A percentile compares a stretch with the other conserved stretches of the same genome.
These are phyloP conservation scores for Omphalotus guepiniiformis DNA, from an alignment of 768 basidiomycete genomes.

Conservation along the genomic window DNA sequence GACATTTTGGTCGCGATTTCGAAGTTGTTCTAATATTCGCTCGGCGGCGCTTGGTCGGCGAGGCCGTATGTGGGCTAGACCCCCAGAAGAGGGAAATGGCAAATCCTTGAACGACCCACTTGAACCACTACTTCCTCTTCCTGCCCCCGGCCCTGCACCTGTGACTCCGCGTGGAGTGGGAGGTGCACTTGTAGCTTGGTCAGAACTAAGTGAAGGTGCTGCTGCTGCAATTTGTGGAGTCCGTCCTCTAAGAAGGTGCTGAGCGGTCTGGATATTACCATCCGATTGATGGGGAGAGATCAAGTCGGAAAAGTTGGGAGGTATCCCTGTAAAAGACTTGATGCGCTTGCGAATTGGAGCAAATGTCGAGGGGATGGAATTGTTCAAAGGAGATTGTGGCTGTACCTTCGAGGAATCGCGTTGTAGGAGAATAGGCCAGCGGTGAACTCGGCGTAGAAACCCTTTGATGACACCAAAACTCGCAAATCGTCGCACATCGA, in stretches of 20 bases:
- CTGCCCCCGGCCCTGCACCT: neutral
- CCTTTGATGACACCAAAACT: conserved; percentile 98
- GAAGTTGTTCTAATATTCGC: conserved; percentile 60
- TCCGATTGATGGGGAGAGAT: neutral
- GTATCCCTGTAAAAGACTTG: conserved; percentile 27
- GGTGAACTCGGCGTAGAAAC: conserved; percentile 87
- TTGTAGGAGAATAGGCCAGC: conserved; percentile 78
- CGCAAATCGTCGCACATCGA: conserved; percentile 92
- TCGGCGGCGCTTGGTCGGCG: conserved; percentile 65
- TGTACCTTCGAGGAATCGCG: conserved; percentile 31
- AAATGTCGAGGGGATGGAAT: neutral
- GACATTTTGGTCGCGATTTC: conserved; percentile 44
- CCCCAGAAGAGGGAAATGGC: conserved; percentile 19
- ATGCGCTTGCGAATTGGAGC: conserved; percentile 28
- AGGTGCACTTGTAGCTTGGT: conserved; percentile 12
- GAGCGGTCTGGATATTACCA: conserved; percentile 9
- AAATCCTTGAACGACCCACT: neutral
- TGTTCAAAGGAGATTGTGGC: conserved; percentile 16
- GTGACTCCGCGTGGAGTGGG: conserved; percentile 13
- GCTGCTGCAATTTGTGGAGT: conserved; percentile 24
- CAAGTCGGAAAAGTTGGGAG: neutral
- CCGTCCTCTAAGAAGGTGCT: conserved; percentile 21
- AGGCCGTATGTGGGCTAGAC: conserved; percentile 30
- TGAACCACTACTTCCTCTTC: neutral
- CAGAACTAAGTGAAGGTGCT: conserved; percentile 21